A percentile compares a stretch with the other conserved stretches of the same genome.
These are phyloP conservation scores for Fraxinus pennsylvanica DNA, from an alignment of 257 asterid genomes.

Conservation along the genomic window DNA sequence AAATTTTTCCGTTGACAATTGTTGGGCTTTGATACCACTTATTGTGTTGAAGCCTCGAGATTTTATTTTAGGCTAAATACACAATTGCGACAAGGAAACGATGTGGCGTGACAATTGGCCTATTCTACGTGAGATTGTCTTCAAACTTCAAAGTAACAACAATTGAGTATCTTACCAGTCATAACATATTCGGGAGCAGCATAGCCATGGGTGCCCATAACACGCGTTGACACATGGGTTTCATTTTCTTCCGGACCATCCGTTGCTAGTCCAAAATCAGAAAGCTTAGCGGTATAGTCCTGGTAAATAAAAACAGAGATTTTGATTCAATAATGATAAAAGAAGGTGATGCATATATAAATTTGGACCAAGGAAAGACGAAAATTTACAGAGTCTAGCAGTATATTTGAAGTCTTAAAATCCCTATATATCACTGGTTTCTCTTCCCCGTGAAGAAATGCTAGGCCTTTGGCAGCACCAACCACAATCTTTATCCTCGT, in stretches of 20 bases:
- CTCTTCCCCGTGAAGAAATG: constrained; percentile 43
- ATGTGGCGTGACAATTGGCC: too few relatives aligned
- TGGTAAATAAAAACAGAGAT: neutral
- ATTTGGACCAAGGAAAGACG: neutral
- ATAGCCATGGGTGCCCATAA: neutral
- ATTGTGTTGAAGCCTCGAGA: too few relatives aligned
- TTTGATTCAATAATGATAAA: too few relatives aligned
- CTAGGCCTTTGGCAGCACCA: constrained; percentile 46
- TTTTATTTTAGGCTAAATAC: too few relatives aligned
- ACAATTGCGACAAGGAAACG: too few relatives aligned
- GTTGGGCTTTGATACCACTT: too few relatives aligned
- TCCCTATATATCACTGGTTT: constrained; percentile 44
- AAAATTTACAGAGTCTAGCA: neutral
- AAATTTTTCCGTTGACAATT: too few relatives aligned
- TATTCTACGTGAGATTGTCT: too few relatives aligned
- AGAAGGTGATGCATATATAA: too few relatives aligned
- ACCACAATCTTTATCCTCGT: constrained; percentile 25
- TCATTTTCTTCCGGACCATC: constrained; percentile 33
- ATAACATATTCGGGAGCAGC: neutral
- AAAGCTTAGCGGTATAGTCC: neutral
- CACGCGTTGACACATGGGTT: neutral
- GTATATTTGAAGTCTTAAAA: constrained; percentile 43
- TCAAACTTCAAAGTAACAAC: too few relatives aligned
- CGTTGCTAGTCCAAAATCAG: constrained; percentile 60
- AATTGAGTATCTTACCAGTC: neutral